Conservation (phyloP, 768 basidiomycete genomes). For the Hericium coralloides region DNA sequence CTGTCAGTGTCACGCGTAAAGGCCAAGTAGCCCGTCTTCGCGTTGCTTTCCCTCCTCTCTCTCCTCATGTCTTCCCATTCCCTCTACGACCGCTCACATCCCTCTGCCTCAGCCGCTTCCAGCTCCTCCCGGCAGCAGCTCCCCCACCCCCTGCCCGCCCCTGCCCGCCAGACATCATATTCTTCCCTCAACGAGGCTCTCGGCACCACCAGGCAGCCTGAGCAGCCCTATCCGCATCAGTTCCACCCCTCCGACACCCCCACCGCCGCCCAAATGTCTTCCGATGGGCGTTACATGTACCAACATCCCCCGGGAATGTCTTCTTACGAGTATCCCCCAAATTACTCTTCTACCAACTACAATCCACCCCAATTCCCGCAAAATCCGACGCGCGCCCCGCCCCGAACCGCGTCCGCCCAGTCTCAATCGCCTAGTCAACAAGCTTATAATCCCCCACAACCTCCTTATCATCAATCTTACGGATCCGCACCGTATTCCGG, state of each 20-base stretch:
- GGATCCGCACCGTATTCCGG: slow-evolving; percentile 11
- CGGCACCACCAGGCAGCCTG: slow-evolving; percentile 8
- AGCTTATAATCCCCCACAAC: slow-evolving; percentile 15
- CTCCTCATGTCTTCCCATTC: slow-evolving; percentile 7
- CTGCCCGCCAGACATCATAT: slow-evolving; percentile 11
- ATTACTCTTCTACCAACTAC: slow-evolving; percentile 28
- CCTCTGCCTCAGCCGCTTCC: slow-evolving; percentile 9
- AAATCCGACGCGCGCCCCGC: slow-evolving; percentile 16
- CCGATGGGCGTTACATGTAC: slow-evolving; percentile 50
- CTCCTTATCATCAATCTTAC: slow-evolving; percentile 13
- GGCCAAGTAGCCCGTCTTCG: slow-evolving; percentile 2
- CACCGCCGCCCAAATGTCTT: slow-evolving; percentile 28
- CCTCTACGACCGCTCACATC: slow-evolving; percentile 9
- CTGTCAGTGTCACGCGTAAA: slow-evolving; percentile 13
- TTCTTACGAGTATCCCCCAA: slow-evolving; percentile 40
- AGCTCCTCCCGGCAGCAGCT: slow-evolving; percentile 7
- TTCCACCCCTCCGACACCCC: slow-evolving; percentile 1
- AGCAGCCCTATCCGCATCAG: slow-evolving; percentile 10
- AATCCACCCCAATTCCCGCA: slow-evolving; percentile 21
- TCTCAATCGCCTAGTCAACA: slow-evolving; percentile 22
- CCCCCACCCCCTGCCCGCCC: slow-evolving; percentile 6
- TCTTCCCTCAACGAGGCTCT: slow-evolving; percentile 18
- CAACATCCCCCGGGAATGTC: slow-evolving; percentile 32
- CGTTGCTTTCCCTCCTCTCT: not conserved
- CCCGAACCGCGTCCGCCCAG: slow-evolving; percentile 18